These are phyloP conservation scores for Sicyos edulis DNA, from an alignment of 306 rosid genomes.

Conservation along the genomic window DNA sequence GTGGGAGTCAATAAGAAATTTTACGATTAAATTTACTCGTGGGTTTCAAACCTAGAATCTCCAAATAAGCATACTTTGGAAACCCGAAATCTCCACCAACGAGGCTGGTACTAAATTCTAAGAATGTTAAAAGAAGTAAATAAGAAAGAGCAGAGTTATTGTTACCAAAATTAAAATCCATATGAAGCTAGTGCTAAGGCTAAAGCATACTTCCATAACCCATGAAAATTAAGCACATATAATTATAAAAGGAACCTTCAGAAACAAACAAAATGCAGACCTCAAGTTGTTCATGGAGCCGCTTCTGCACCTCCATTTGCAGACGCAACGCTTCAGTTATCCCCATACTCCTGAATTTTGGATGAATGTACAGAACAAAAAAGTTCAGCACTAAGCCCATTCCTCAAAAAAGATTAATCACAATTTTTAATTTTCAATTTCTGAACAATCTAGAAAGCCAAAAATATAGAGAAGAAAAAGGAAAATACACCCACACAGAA, in stretches of 20 bases:
- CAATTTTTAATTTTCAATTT: no score
- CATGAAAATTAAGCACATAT: no score
- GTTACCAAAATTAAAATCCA: no score
- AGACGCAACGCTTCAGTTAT: constrained; percentile 85
- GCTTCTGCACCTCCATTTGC: constrained; percentile 97
- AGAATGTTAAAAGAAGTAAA: background rate
- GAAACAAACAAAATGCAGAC: constrained; percentile 35
- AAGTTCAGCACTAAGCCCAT: background rate
- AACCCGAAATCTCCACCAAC: no score
- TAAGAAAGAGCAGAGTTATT: background rate
- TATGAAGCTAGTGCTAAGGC: constrained; percentile 2
- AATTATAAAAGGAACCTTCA: background rate
- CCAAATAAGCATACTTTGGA: no score
- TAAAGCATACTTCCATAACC: background rate
- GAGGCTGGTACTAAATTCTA: no score
- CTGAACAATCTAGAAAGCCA: background rate
- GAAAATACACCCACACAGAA: constrained; percentile 1
- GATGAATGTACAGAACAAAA: constrained; percentile 8
- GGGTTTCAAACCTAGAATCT: no score
- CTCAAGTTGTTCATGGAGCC: constrained; percentile 98
- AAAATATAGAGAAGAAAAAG: constrained; percentile 1
- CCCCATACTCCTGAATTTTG: constrained; percentile 55
- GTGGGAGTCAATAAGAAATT: no score
- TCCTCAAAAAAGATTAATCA: background rate
- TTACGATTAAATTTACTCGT: no score